Evolutionary conservation across 1,139 yeast genomes (phyloP).

Genomic region (Geotrichum aggregatum): DNA sequence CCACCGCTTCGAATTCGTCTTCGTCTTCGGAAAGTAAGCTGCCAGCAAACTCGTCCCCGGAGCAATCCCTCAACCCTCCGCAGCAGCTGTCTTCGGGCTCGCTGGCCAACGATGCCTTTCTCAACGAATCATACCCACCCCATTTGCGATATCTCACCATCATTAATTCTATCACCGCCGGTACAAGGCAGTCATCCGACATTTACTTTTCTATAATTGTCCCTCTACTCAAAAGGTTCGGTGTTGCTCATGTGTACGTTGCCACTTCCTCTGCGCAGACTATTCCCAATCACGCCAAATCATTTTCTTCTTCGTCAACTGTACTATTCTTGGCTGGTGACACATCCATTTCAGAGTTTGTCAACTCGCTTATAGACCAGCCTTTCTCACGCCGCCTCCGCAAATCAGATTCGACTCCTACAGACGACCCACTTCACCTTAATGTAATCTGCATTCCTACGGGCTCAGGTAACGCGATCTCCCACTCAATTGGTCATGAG

Average conservation of each 20-base stretch:
- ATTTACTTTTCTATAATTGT: conserved; percentile 33
- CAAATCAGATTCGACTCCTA: not conserved
- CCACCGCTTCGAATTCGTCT: conserved; percentile 19
- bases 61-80: too few species aligned
- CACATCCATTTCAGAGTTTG: conserved; percentile 73
- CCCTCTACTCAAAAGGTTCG: conserved; percentile 37
- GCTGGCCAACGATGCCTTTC: not conserved
- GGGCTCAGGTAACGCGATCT: conserved; percentile 85
- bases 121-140: conserved; percentile 21
- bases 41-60: too few species aligned
- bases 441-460: conserved; percentile 59
- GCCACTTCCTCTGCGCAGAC: conserved; percentile 36
- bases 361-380: conserved; percentile 44
- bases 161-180: conserved; percentile 36
- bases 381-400: conserved; percentile 8
- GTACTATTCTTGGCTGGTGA: conserved; percentile 77
- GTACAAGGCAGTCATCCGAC: conserved; percentile 28
- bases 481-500: conserved; percentile 50
- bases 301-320: conserved; percentile 39
- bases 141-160: conserved; percentile 35
- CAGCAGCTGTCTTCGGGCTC: not conserved
- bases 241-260: conserved; percentile 37
- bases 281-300: conserved; percentile 34
- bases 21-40: too few species aligned
- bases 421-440: conserved; percentile 23